Evolutionary conservation across 2,329 filamentous ascomycete genomes (phyloP), one percentile per base, ranked within the genome.

Genomic region (Bisporella sp.): DNA sequence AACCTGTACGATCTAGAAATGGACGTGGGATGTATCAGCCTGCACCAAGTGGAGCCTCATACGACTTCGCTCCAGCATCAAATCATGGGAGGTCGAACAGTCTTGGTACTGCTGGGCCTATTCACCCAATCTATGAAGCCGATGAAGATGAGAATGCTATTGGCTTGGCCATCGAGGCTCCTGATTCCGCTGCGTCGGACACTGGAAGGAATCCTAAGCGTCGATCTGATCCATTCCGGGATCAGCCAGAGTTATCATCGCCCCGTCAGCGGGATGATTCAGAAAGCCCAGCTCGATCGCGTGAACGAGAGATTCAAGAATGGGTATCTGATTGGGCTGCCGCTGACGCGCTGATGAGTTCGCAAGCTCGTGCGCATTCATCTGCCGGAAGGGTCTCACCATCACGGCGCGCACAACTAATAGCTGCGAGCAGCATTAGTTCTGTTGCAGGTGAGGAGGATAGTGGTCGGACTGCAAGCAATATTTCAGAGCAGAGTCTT

Each of bases 51-150:
- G 76, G 74, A 57, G 73, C 21, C 21, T 21, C 21, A 21, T 21
- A 21, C 3, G 21, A 21, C 77, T 57, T 58, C 35, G 56, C 46
- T 30, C 30, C 46, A 29, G 45, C 41, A n/a, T 42, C 29, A 6
- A 45, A 41, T 9, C 74, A 77, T 46, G 69, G 66, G 41, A 69
- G 75, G 46, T 65, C 56, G 5, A 63, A 72, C 32, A 73, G 68
- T 50, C 71, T 74, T 13, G 72, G 72, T 6, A 65, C 63, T 44
- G 73, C 76, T 32, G 74, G 75, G 3, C 68, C 72, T 29, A 84
- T 84, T 30, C 80, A 82, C 60, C 78, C 79, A 0, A 85, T 85
- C 43, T 79, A 82, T 9, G 81, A 84, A 52, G 81, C 83, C 54
- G 77, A 81, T 46, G 77, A 79, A 51, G 70, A 70, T 30, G 47